Evolutionary conservation across 2,329 filamentous ascomycete genomes (phyloP), one percentile per base, ranked within the genome.

Genomic region (Venturia aucupariae): DNA sequence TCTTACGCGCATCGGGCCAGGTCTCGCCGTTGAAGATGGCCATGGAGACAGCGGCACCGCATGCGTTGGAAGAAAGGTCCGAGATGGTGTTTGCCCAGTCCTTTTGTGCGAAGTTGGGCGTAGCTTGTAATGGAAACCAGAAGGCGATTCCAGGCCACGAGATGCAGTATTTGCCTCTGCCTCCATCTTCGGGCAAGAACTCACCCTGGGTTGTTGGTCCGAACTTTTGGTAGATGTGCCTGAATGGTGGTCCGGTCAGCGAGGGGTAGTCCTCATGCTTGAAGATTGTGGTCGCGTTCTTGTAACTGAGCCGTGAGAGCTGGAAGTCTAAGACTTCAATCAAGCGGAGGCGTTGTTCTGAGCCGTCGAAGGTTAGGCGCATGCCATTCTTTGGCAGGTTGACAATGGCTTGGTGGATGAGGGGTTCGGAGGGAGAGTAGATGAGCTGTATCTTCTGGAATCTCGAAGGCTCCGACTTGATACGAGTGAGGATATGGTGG

Each of bases 91-190:
- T 92, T 3, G 89, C 90, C 81, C 91, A 97, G 27, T 57, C 61
- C 24, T 42, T 35, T 22, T 63, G 27, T 11, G 51, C n/a, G 35
- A 62, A 62, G 39, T 60, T 39, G 19, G 86, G 84, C 0, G 88
- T 86, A 65, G 84, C 79, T 61, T 87, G 82, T 38, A 97, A 80
- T 0, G 90, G 86, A 68, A 99, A 99, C 44, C 89, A 92, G 73
- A 97, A 97, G 0, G 93, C 91, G 38, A 99, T 86, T 0, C 94
- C 94, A 0, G 93, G 92, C 76, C 97, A 99, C 1, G 93, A 97
- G 41, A 99, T 80, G 41, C 96, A 86, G 72, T 97, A 99, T 27
- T 86, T 89, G 19, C 92, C 92, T 65, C 81, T 78, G 19, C 80
- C 74, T 19, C 71, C 79, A 51, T 80, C 78, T 42, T 80, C 77